Evolutionary conservation across 371 early-diverging fungal genomes (phyloP).

Genomic region (Phascolomyces articulosus): DNA sequence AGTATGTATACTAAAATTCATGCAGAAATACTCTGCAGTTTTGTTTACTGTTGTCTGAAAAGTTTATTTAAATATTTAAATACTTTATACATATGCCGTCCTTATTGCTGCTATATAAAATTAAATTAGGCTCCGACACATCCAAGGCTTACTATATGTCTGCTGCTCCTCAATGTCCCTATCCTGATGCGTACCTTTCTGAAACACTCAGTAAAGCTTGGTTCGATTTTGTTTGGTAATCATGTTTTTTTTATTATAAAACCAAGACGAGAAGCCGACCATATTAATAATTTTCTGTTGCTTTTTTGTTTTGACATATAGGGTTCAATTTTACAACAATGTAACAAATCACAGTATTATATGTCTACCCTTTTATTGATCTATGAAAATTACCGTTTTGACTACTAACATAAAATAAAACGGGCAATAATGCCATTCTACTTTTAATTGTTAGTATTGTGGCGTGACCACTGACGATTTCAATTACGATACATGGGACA

Average conservation of each 20-base stretch:
- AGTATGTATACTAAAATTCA: constrained; percentile 12
- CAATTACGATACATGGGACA: constrained; percentile 63
- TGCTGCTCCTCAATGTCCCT: constrained; percentile 78
- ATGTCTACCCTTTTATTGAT: too few species aligned
- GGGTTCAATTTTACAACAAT: constrained; percentile 3
- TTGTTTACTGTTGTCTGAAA: too few species aligned
- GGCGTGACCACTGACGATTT: constrained; percentile 27
- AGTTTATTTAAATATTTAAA: too few species aligned
- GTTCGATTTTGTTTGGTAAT: constrained; percentile 4
- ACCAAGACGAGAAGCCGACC: background rate
- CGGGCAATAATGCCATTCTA: background rate
- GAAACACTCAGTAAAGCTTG: background rate
- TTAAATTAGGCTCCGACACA: constrained; percentile 5
- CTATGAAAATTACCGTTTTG: too few species aligned
- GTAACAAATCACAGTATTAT: too few species aligned
- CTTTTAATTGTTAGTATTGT: background rate
- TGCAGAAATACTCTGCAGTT: too few species aligned
- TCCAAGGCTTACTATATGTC: constrained; percentile 67
- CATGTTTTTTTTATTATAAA: background rate
- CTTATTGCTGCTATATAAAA: too few species aligned
- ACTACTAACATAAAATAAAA: too few species aligned
- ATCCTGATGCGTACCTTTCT: constrained; percentile 66
- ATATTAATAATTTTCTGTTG: background rate
- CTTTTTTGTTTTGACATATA: background rate
- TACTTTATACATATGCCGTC: too few species aligned